phyloP scores from a whole-genome alignment of 176 grass and related monocot species.

The Bonia amplexicaulis region DNA sequence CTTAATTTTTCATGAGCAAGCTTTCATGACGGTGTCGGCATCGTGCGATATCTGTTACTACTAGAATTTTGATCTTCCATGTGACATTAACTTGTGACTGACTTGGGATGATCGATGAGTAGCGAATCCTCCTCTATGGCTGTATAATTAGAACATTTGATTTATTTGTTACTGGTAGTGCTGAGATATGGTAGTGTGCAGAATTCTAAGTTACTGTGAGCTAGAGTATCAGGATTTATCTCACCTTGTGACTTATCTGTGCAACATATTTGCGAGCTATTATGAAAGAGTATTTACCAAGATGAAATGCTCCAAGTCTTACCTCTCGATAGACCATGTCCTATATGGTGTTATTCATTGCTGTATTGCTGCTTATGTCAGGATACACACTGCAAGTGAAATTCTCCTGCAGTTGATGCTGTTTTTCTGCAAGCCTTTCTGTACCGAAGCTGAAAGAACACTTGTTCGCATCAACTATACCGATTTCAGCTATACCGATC shows the following conservation, averaged over 20 bases:
- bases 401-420: not conserved
- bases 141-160: slow-evolving; percentile 63
- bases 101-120: slow-evolving; percentile 35
- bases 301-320: not conserved
- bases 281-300: not conserved
- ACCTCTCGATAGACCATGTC: not conserved
- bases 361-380: not conserved
- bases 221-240: slow-evolving; percentile 3
- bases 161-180: slow-evolving; percentile 50
- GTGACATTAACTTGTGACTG: slow-evolving; percentile 54
- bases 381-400: not conserved
- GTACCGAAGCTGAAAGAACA: not conserved
- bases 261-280: not conserved
- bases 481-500: too few relatives aligned
- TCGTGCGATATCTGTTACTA: slow-evolving; percentile 26
- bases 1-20: slow-evolving; percentile 56
- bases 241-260: not conserved
- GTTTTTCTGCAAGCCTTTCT: not conserved
- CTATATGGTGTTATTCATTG: not conserved
- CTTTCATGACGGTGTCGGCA: slow-evolving; percentile 48
- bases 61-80: slow-evolving; percentile 56
- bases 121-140: slow-evolving; percentile 34
- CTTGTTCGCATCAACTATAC: not conserved
- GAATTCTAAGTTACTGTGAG: slow-evolving; percentile 31
- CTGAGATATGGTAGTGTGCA: slow-evolving; percentile 40